phyloP scores from a whole-genome alignment of 192 early-diverging fungal genomes.

The Backusella australiensis region DNA sequence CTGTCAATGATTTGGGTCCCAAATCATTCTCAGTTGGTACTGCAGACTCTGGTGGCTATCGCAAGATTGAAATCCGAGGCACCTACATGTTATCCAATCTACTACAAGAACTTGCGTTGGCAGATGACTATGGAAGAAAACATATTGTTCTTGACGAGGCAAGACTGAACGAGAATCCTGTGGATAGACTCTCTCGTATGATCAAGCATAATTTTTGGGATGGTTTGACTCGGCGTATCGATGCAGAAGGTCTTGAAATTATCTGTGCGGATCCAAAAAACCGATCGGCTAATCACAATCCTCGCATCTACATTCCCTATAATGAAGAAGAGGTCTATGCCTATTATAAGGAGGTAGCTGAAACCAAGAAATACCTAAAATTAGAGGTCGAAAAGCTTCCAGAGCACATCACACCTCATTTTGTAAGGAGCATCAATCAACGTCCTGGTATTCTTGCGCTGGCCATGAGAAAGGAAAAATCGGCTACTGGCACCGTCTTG shows the following conservation, averaged over 20 bases:
- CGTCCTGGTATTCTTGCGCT: constrained; percentile 89
- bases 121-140: constrained; percentile 81
- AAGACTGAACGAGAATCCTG: constrained; percentile 93
- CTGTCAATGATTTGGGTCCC: constrained; percentile 87
- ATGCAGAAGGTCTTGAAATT: constrained; percentile 80
- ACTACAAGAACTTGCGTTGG: constrained; percentile 96
- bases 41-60: constrained; percentile 80
- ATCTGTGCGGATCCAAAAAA: constrained; percentile 96
- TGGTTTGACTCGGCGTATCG: constrained; percentile 84
- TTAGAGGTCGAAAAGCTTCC: constrained; percentile 85
- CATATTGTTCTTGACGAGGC: constrained; percentile 89
- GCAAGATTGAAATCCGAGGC: constrained; percentile 89
- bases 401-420: constrained; percentile 80
- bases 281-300: constrained; percentile 67
- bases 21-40: constrained; percentile 89
- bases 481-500: constrained; percentile 16
- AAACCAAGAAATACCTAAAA: constrained; percentile 62
- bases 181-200: constrained; percentile 86
- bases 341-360: constrained; percentile 77
- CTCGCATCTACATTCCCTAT: constrained; percentile 91
- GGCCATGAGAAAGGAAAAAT: constrained; percentile 48
- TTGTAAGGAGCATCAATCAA: constrained; percentile 89
- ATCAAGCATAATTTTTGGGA: constrained; percentile 97
- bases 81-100: constrained; percentile 95
- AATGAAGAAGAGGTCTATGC: constrained; percentile 74